Evolutionary conservation across 305 asterid genomes (phyloP).

Genomic region (Ruellia speciosa): DNA sequence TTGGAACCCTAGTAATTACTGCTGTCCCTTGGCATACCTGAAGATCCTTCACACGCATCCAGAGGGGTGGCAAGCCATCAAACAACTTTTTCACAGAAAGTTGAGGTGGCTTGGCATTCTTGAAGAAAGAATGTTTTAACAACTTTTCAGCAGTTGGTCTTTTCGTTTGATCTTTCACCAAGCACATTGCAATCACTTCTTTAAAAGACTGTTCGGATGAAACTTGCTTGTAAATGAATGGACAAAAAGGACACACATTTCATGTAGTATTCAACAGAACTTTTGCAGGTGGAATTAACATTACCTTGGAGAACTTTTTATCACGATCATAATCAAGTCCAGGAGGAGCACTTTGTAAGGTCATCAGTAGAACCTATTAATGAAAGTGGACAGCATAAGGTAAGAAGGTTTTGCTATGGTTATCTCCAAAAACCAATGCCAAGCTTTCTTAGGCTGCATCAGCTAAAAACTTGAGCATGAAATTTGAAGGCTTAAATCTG

Average conservation of each 20-base stretch:
- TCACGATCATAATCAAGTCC: conserved; percentile 99
- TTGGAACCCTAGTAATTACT: conserved; percentile 18
- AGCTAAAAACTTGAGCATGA: too few relatives aligned
- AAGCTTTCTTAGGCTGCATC: neutral
- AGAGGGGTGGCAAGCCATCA: conserved; percentile 71
- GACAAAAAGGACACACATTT: conserved; percentile 10
- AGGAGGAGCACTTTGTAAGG: conserved; percentile 99
- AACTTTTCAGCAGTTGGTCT: conserved; percentile 85
- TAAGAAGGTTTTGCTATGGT: conserved; percentile 13
- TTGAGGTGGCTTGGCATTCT: conserved; percentile 67
- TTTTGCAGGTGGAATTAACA: conserved; percentile 23
- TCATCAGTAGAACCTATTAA: conserved; percentile 83
- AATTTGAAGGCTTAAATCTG: too few relatives aligned
- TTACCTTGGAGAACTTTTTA: conserved; percentile 93
- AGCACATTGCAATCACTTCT: conserved; percentile 94
- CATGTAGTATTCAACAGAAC: conserved; percentile 11
- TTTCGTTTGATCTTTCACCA: conserved; percentile 90
- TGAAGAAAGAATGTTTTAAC: conserved; percentile 76
- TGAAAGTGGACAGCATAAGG: conserved; percentile 3
- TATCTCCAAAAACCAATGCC: conserved; percentile 13
- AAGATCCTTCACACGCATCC: conserved; percentile 84
- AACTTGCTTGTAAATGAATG: conserved; percentile 24
- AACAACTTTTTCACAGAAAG: conserved; percentile 62
- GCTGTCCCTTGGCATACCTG: conserved; percentile 40
- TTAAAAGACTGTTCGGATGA: conserved; percentile 70